These are phyloP conservation scores for Chenopodium berlandieri DNA, from an alignment of 148 eudicot genomes.

Conservation along the genomic window DNA sequence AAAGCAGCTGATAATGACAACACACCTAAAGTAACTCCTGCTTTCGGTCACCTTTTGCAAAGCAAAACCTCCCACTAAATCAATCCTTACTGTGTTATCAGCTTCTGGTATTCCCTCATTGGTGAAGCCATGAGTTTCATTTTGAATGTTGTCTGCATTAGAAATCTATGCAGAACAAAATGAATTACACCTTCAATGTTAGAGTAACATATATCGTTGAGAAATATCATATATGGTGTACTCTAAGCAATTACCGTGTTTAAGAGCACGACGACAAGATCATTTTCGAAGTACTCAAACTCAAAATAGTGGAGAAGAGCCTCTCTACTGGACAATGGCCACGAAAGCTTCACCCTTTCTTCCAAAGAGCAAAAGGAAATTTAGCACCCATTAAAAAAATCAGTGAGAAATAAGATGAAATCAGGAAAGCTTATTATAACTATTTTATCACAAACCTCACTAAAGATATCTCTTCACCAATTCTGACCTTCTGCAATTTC, in stretches of 20 bases:
- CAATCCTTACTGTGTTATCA: constrained; percentile 66
- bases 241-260: constrained; percentile 59
- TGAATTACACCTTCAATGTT: not conserved
- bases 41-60: constrained; percentile 68
- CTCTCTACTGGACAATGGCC: constrained; percentile 92
- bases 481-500: constrained; percentile 59
- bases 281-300: constrained; percentile 81
- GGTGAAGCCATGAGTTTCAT: constrained; percentile 69
- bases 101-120: constrained; percentile 67
- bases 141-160: constrained; percentile 47
- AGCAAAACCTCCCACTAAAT: constrained; percentile 85
- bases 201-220: not conserved
- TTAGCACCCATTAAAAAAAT: constrained; percentile 29
- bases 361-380: constrained; percentile 51
- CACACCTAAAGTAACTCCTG: constrained; percentile 86
- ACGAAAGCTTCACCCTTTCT: constrained; percentile 92
- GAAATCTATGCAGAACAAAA: constrained; percentile 43
- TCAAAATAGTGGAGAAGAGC: constrained; percentile 66
- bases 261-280: constrained; percentile 61
- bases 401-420: not conserved
- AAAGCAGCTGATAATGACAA: constrained; percentile 1
- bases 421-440: constrained; percentile 13
- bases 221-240: not conserved
- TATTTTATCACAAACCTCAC: constrained; percentile 55
- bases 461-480: constrained; percentile 81